Conservation (phyloP, 1,139 yeast genomes). For the Suhomyces panamericanus region DNA sequence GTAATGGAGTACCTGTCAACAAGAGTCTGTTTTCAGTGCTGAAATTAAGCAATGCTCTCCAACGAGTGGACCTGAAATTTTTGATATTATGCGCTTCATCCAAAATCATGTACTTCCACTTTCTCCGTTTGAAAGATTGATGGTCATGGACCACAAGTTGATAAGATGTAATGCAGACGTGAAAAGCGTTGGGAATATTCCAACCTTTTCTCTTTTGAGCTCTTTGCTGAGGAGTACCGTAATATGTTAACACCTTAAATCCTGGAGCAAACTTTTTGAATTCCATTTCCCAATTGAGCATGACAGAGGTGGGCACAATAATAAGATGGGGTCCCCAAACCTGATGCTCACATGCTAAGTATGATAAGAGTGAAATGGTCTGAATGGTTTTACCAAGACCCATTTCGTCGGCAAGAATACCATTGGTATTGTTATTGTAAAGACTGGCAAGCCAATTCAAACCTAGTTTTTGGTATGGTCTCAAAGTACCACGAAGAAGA, state of each 20-base stretch:
- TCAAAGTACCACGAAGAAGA: conserved; percentile 74
- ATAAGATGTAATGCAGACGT: conserved; percentile 94
- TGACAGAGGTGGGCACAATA: conserved; percentile 97
- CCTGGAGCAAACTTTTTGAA: conserved; percentile 98
- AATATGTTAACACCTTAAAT: conserved; percentile 89
- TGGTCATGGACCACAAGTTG: conserved; percentile 97
- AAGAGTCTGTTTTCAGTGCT: conserved; percentile 85
- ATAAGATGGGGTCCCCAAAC: conserved; percentile 98
- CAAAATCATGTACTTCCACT: conserved; percentile 94
- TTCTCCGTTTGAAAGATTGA: conserved; percentile 85
- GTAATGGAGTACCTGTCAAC: conserved; percentile 94
- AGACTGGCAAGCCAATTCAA: conserved; percentile 95
- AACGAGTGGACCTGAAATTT: conserved; percentile 91
- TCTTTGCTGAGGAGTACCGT: conserved; percentile 97
- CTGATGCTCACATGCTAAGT: conserved; percentile 89
- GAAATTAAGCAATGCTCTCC: conserved; percentile 94
- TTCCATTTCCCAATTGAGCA: conserved; percentile 99
- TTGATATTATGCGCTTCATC: conserved; percentile 99
- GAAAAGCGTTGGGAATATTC: conserved; percentile 96
- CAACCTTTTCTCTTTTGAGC: conserved; percentile 95
- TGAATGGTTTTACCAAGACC: conserved; percentile 98
- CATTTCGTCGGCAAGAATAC: conserved; percentile 98
- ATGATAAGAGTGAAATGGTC: conserved; percentile 82
- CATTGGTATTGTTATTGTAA: conserved; percentile 90
- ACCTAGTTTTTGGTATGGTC: conserved; percentile 95